phyloP scores from a whole-genome alignment of 2,329 filamentous ascomycete species.

The Akanthomyces dipterigenus region DNA sequence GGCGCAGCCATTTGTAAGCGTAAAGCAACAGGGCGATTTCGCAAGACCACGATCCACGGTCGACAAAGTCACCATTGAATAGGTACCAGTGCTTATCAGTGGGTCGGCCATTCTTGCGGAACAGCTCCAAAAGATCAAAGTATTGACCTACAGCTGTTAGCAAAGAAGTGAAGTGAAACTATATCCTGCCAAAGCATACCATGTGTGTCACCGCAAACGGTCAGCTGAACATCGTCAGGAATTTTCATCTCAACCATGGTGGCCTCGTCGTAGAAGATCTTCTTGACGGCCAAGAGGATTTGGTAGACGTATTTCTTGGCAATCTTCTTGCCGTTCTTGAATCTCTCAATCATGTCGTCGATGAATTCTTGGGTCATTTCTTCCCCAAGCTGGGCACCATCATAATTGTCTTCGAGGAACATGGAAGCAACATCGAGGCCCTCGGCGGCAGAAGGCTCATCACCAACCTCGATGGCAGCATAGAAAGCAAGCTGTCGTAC shows the following conservation, averaged over 20 bases:
- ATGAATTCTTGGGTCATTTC: conserved; percentile 96
- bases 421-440: conserved; percentile 85
- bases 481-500: conserved; percentile 90
- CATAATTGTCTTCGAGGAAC: conserved; percentile 73
- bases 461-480: conserved; percentile 87
- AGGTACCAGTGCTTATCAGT: conserved; percentile 85
- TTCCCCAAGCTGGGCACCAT: conserved; percentile 69
- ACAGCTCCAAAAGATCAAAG: conserved; percentile 94
- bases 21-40: conserved; percentile 92
- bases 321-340: conserved; percentile 93
- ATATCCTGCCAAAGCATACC: conserved; percentile 46
- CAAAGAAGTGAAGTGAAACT: background rate
- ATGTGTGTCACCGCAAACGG: conserved; percentile 95
- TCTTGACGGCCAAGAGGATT: conserved; percentile 83
- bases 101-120: conserved; percentile 81
- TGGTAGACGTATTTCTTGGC: conserved; percentile 97
- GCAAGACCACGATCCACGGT: conserved; percentile 95
- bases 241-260: conserved; percentile 96
- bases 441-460: conserved; percentile 86
- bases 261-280: conserved; percentile 83
- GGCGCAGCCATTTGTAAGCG: conserved; percentile 93
- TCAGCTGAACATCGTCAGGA: conserved; percentile 69
- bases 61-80: conserved; percentile 98
- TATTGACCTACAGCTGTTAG: conserved; percentile 66
- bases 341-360: conserved; percentile 92